Percentiles rank a stretch among this genome's conserved stretches.
phyloP scores from a whole-genome alignment of 495 filamentous ascomycete species.

The Aspergillus sclerotiicarbonarius region DNA sequence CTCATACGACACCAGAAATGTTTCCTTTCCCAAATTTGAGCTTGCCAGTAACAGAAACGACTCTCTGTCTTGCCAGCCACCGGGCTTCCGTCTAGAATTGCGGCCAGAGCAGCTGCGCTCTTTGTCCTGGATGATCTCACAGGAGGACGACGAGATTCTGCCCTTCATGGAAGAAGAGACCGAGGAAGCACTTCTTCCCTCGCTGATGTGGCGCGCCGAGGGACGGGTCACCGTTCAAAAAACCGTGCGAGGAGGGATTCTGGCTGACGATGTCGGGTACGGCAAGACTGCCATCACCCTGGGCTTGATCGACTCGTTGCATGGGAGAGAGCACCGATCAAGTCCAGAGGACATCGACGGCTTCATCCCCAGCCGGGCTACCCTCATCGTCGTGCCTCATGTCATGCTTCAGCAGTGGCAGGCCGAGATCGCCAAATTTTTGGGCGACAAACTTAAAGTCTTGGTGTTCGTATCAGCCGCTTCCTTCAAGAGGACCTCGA shows the following conservation, averaged over 20 bases:
- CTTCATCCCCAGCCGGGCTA: slow-evolving; percentile 58
- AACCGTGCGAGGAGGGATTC: slow-evolving; percentile 61
- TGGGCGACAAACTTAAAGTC: slow-evolving; percentile 38
- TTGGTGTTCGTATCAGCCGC: slow-evolving; percentile 36
- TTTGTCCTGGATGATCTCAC: slow-evolving; percentile 63
- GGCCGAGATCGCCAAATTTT: slow-evolving; percentile 59
- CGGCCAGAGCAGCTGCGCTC: slow-evolving; percentile 59
- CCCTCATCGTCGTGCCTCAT: slow-evolving; percentile 64
- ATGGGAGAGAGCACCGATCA: slow-evolving; percentile 11
- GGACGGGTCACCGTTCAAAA: slow-evolving; percentile 46
- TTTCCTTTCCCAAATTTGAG: slow-evolving; percentile 33
- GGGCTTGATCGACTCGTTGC: slow-evolving; percentile 57
- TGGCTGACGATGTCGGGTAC: slow-evolving; percentile 76
- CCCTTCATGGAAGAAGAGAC: slow-evolving; percentile 63
- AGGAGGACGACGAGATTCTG: slow-evolving; percentile 48
- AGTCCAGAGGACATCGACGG: slow-evolving; percentile 18
- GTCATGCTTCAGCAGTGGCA: slow-evolving; percentile 68
- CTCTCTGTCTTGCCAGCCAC: slow-evolving; percentile 31
- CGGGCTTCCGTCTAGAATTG: slow-evolving; percentile 35
- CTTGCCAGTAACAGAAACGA: slow-evolving; percentile 48
- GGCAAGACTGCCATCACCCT: slow-evolving; percentile 79
- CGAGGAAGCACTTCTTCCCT: slow-evolving; percentile 60
- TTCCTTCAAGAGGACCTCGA: slow-evolving; percentile 31
- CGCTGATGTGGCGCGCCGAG: slow-evolving; percentile 61
- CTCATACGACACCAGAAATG: slow-evolving; percentile 33